Evolutionary conservation across 2,329 filamentous ascomycete species (phyloP).

Genomic region (Paecilomyces sp.): DNA sequence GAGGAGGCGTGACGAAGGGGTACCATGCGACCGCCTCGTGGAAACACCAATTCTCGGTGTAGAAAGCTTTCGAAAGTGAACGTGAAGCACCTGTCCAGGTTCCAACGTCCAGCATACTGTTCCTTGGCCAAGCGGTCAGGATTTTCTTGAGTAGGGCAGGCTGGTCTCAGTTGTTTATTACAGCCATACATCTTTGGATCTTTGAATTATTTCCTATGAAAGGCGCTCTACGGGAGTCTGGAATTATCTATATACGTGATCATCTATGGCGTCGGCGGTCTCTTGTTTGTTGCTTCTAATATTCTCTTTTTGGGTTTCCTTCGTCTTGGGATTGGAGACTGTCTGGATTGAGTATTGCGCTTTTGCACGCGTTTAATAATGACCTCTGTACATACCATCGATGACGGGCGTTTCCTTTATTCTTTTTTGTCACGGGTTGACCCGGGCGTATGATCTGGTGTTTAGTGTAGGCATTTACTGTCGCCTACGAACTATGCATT

Average conservation of each 20-base stretch:
- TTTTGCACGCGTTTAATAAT: background rate
- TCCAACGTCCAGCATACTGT: background rate
- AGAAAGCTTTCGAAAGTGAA: conserved; percentile 50
- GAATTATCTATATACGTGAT: background rate
- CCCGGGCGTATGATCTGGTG: background rate
- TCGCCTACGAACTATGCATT: background rate
- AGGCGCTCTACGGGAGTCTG: background rate
- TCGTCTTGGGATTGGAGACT: background rate
- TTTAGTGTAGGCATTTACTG: background rate
- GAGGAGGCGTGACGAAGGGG: conserved; percentile 54
- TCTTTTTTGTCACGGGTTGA: background rate
- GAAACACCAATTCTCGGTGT: conserved; percentile 58
- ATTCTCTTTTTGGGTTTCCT: background rate
- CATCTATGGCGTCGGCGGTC: background rate
- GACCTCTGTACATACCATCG: background rate
- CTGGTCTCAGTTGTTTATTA: background rate
- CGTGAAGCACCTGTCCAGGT: background rate
- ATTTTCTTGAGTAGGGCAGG: background rate
- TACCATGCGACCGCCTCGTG: conserved; percentile 49
- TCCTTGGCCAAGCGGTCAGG: background rate
- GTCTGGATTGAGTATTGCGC: background rate
- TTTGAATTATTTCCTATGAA: background rate
- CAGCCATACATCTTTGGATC: background rate
- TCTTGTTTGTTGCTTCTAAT: background rate
- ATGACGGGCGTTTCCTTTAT: background rate